A percentile compares a stretch with the other conserved stretches of the same genome.
Evolutionary conservation across 129 eudicot genomes (phyloP).

Genomic region (Chrysanthemum makinoi): DNA sequence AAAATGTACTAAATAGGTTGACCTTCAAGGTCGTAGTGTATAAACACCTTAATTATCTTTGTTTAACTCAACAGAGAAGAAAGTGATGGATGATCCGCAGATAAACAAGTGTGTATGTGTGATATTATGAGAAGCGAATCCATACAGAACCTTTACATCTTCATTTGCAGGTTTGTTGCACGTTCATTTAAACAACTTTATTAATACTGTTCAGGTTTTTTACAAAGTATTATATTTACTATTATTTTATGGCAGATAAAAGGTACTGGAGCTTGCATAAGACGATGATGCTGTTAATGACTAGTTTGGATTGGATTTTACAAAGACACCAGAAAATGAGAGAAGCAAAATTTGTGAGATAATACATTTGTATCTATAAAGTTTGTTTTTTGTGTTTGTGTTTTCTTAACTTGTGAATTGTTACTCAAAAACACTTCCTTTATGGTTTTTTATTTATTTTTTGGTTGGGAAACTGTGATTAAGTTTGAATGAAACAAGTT

Average conservation of each 20-base stretch:
- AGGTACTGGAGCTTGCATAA: conserved; percentile 32
- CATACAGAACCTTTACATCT: conserved; percentile 9
- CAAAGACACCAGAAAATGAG: conserved; percentile 29
- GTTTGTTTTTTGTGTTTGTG: conserved; percentile 27
- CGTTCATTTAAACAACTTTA: not conserved
- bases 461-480: conserved; percentile 26
- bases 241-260: conserved; percentile 30
- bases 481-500: conserved; percentile 25
- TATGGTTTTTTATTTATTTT: conserved; percentile 18
- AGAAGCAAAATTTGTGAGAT: conserved; percentile 25
- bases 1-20: not conserved
- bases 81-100: conserved; percentile 42
- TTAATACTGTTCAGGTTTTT: not conserved
- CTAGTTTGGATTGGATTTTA: conserved; percentile 35
- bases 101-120: conserved; percentile 72
- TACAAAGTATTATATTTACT: not conserved
- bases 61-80: conserved; percentile 51
- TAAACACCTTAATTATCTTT: not conserved
- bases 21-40: conserved; percentile 5
- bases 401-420: conserved; percentile 28
- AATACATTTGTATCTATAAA: conserved; percentile 32
- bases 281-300: conserved; percentile 28
- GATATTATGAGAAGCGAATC: conserved; percentile 52
- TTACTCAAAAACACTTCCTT: conserved; percentile 13
- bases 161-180: conserved; percentile 32